Evolutionary conservation across 164 flowering plant species (phyloP), one percentile per base, ranked within the genome.

Genomic region (Magnolia officinalis): DNA sequence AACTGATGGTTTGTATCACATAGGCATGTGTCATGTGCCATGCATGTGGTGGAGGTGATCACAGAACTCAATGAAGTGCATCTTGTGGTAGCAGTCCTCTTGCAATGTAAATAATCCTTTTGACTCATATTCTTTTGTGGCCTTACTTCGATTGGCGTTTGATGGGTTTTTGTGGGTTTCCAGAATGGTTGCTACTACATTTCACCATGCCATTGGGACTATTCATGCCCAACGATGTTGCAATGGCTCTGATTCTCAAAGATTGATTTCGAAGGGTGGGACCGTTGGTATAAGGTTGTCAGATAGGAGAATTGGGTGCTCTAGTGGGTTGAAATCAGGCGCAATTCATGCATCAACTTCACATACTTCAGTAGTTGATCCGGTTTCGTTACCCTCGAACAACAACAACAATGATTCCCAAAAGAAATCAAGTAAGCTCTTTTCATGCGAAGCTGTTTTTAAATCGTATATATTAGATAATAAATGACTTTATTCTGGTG

Each of bases 401-500:
- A 79, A 79, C 76, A 82, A 74, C 64, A 75, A 80, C 23, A 80
- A 55, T 55, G 93, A 86, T 29, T 80, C 87, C 45, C 68, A 63
- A 50, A 93, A 88, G 86, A 96, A 92, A 89, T 82, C 97, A 77
- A 87, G 98, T 96, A 88, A 78, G 88, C 9, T 18, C 37, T 37
- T 58, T 74, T 13, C 26, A 51, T 7, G 29, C 14, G 19, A 10
- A 67, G 51, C n/a, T 19, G 4, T 55, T 55, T 55, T 55, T 2
- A 10, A 10, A 10, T 55, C 18, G 8, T 55, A 55, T 55, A 55
- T 55, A 55, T 55, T 55, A 10, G 13, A 55, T 55, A 16, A 55
- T 55, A 55, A 2, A 16, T 55, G 61, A 8, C 61, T 55, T 10
- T 55, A 55, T 55, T 16, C 18, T 55, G 61, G 61, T 55, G 61